A percentile compares a stretch with the other conserved stretches of the same genome.
phyloP scores from a whole-genome alignment of 805 yeast genomes.

The Wickerhamomyces xylosicus region DNA sequence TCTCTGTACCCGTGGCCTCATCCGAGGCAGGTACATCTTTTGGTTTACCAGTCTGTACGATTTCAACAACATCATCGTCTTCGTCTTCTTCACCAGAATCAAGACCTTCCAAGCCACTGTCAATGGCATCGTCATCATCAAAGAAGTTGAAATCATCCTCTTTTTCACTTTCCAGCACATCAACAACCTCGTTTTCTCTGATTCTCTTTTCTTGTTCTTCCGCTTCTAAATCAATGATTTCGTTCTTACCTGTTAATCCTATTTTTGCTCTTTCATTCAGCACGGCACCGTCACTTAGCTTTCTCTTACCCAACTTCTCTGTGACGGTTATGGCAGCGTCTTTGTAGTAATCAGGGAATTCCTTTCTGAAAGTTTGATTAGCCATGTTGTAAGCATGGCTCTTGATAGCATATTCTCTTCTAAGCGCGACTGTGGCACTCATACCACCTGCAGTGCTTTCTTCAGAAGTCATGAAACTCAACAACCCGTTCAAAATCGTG shows the following conservation, averaged over 20 bases:
- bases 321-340: background rate
- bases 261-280: background rate
- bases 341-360: slow-evolving; percentile 39
- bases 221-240: background rate
- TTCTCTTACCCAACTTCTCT: background rate
- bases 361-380: slow-evolving; percentile 34
- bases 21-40: too few relatives aligned
- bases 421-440: slow-evolving; percentile 43
- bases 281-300: background rate
- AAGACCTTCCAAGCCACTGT: slow-evolving; percentile 4
- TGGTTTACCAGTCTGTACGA: background rate
- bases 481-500: slow-evolving; percentile 74
- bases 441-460: slow-evolving; percentile 82
- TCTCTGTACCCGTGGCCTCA: too few relatives aligned
- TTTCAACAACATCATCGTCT: background rate
- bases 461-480: slow-evolving; percentile 83
- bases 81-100: slow-evolving; percentile 4
- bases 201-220: slow-evolving; percentile 1
- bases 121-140: slow-evolving; percentile 6
- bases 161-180: slow-evolving; percentile 1
- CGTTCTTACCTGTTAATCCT: background rate
- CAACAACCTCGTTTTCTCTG: slow-evolving; percentile 1
- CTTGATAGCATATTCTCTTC: slow-evolving; percentile 40
- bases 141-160: slow-evolving; percentile 1
- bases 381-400: slow-evolving; percentile 28